These are phyloP conservation scores for Geranium rotundifolium DNA, from an alignment of 345 rosid species.

Conservation along the genomic window DNA sequence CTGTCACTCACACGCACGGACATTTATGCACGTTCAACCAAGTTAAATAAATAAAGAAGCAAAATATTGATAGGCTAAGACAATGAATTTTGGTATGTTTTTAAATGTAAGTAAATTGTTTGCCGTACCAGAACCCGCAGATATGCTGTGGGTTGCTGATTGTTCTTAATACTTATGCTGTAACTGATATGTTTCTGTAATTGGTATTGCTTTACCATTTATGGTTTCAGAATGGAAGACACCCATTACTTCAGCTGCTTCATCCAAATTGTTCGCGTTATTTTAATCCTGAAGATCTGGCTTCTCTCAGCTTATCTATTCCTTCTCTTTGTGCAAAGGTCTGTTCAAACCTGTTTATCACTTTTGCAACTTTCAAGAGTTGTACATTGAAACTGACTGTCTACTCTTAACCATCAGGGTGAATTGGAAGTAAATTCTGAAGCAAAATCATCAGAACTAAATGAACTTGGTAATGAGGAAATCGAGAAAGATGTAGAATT, in stretches of 20 bases:
- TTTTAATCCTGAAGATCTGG: conserved; percentile 62
- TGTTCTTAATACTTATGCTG: conserved; percentile 2
- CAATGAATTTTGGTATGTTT: no score
- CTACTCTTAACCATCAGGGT: conserved; percentile 26
- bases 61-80: no score
- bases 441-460: conserved; percentile 19
- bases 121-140: conserved; percentile 1
- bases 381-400: background rate
- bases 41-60: no score
- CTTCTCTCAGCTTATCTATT: conserved; percentile 49
- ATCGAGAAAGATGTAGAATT: conserved; percentile 19
- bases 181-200: conserved; percentile 9
- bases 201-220: background rate
- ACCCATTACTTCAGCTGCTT: conserved; percentile 63
- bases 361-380: conserved; percentile 4
- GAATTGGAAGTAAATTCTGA: conserved; percentile 30
- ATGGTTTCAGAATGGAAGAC: conserved; percentile 61
- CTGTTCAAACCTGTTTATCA: conserved; percentile 11
- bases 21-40: no score
- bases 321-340: conserved; percentile 64
- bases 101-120: background rate
- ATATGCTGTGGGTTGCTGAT: background rate
- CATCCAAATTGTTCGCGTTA: conserved; percentile 72
- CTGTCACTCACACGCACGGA: no score
- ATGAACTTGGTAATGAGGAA: conserved; percentile 24